Percentiles rank a stretch among this genome's conserved stretches.
Conservation (phyloP, 129 eudicot species). For the Helianthus tuberosus region DNA sequence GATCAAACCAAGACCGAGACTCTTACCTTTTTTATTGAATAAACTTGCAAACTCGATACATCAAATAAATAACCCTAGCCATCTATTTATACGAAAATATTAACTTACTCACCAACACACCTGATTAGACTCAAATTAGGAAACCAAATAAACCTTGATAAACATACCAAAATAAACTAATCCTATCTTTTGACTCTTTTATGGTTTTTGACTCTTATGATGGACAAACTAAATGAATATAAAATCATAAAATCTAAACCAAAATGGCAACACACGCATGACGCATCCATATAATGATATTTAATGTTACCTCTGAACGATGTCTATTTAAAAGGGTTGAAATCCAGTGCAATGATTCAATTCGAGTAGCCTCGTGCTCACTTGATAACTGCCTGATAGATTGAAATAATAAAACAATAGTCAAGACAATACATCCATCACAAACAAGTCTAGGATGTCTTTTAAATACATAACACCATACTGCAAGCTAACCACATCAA, state of each 20-base stretch:
- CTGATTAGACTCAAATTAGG: no score
- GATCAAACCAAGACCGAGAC: no score
- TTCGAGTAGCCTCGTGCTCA: constrained; percentile 97
- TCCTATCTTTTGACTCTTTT: no score
- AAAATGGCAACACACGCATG: constrained; percentile 2
- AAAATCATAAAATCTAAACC: background rate
- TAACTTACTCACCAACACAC: no score
- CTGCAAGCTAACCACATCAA: constrained; percentile 7
- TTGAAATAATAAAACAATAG: constrained; percentile 19
- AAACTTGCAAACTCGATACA: no score
- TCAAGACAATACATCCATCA: constrained; percentile 28
- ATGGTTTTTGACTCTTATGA: background rate
- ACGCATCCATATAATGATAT: background rate
- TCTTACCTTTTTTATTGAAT: no score
- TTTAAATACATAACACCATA: background rate
- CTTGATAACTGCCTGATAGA: constrained; percentile 77
- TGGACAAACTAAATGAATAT: constrained; percentile 2
- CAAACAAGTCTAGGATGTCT: constrained; percentile 4
- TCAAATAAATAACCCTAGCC: no score
- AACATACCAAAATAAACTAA: no score
- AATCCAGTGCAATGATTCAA: constrained; percentile 96
- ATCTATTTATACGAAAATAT: no score
- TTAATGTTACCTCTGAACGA: constrained; percentile 65
- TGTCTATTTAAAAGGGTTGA: constrained; percentile 83
- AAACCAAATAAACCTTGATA: no score